These are phyloP conservation scores for Heritiera fomes DNA, from an alignment of 345 rosid species.

Conservation along the genomic window DNA sequence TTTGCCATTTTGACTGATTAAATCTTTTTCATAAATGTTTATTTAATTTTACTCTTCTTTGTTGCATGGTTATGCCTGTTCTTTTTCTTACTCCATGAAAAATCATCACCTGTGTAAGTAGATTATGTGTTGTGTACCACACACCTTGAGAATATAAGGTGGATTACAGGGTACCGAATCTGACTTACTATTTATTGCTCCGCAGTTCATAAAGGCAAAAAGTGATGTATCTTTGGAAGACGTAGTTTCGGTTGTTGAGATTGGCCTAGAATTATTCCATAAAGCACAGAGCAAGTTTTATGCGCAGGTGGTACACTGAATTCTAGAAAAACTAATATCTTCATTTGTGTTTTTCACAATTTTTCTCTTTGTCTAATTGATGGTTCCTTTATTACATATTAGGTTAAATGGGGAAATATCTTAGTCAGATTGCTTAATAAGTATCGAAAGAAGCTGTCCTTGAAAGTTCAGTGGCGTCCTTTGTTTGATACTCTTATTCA, in stretches of 20 bases:
- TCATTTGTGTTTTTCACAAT: slow-evolving; percentile 16
- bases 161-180: slow-evolving; percentile 8
- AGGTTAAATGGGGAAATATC: slow-evolving; percentile 96
- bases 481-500: slow-evolving; percentile 80
- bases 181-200: slow-evolving; percentile 11
- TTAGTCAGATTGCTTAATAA: slow-evolving; percentile 76
- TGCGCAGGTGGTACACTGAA: slow-evolving; percentile 60
- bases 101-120: not conserved
- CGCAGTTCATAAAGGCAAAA: slow-evolving; percentile 88
- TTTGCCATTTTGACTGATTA: not conserved
- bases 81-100: not conserved
- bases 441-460: slow-evolving; percentile 69
- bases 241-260: slow-evolving; percentile 61
- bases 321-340: slow-evolving; percentile 21
- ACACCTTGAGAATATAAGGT: not conserved
- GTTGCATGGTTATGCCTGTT: not conserved
- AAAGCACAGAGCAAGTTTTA: slow-evolving; percentile 71
- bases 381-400: slow-evolving; percentile 31
- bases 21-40: not conserved
- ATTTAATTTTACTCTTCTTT: too few species aligned
- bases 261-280: slow-evolving; percentile 74
- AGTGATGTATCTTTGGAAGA: slow-evolving; percentile 81
- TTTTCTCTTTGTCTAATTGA: slow-evolving; percentile 18
- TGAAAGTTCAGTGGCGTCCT: slow-evolving; percentile 88
- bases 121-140: not conserved